Base-by-base conservation (phyloP, 768 basidiomycete genomes). In the Collybia sordida region DNA sequence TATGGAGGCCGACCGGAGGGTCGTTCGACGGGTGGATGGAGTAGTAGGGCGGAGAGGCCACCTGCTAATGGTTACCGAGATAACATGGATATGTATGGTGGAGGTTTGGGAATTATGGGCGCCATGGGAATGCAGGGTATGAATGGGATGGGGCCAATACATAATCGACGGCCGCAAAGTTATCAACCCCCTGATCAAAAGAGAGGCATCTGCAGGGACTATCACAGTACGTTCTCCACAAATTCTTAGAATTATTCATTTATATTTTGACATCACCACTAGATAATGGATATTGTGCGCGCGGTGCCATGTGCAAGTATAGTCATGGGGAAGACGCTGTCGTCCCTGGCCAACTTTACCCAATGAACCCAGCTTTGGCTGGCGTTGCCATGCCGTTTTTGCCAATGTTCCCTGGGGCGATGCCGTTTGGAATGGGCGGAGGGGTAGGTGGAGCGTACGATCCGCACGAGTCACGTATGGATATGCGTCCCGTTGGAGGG, bases 211-310 rank as follows among this genome's bases (percentile, higher is more conserved):
- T 98, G 94, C 72, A 81, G 88, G 52, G 93, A 98, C 68, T 98
- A 96, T 65, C 85, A 95, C 67, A 91, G 95, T 95, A 62, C 62
- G 94, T 79, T 47, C 28, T 42, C 4, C 34, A 42, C 42, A 38
- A 47, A 18, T 14, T 42, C 40, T 28, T 34, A 22, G 17, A 34
- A 47, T 36, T 28, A 25, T 42, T 46, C 37, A 55, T 22, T 37
- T 36, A 12, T 37, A 47, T 50, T 48, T 46, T 49, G 17, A 49
- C 39, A 52, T 7, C 43, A 6, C 57, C 31, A 31, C 31, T 31
- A 98, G 95, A 95, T 63, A 85, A 85, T 51, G 95, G 95, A 1
- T 97, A 86, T 69, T 98, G 95, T 59, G 82, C 90, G 35, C 83
- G 93, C 25, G 95, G 95, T 41, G 85, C 81, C 17, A 79, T 80